Evolutionary conservation across 768 basidiomycete species (phyloP), one percentile per base, ranked within the genome.

Genomic region (Tricholoma hemisulphureum): DNA sequence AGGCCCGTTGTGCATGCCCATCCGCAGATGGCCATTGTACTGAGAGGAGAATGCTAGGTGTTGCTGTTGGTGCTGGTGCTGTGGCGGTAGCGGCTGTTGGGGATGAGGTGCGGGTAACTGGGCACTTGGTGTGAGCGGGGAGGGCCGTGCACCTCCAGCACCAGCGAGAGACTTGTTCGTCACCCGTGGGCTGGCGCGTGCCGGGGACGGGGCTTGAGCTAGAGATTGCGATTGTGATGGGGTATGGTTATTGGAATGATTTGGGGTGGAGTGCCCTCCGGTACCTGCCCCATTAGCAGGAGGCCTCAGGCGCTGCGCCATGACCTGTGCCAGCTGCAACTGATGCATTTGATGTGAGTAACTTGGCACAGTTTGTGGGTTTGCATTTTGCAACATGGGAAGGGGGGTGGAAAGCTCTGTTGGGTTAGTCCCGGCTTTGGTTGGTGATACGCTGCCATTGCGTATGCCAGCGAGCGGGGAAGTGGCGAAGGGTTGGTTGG

Each of bases 121-220:
- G 5, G 69, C 64, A 18, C 68, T 65, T 37, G 60, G 62, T 1
- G 69, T 69, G 66, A 73, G 65, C 2, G 71, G 72, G 3, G 71
- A 71, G 39, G 58, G 67, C 26, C 72, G 65, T 13, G 68, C 66
- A 14, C 72, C 57, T 13, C 43, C 43, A 45, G 21, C 13, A 13
- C 10, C 23, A 45, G 23, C 43, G 11, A 28, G 26, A 28, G 67
- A 63, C 52, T 74, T 75, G 24, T 69, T 73, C 26, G 66, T 56
- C 10, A 73, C 67, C 59, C 73, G 62, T 0, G 80, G 80, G 53
- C 77, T 79, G 41, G 59, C 69, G 10, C 76, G 71, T 23, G 70
- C 39, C 8, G 64, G 49, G 7, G 62, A 50, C 10, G 53, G 45
- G 14, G 51, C 49, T 32, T 32, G 56, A 32, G 18, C 32, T 23